phyloP scores from a whole-genome alignment of 2,329 filamentous ascomycete genomes.

The Pseudocercospora ulei region DNA sequence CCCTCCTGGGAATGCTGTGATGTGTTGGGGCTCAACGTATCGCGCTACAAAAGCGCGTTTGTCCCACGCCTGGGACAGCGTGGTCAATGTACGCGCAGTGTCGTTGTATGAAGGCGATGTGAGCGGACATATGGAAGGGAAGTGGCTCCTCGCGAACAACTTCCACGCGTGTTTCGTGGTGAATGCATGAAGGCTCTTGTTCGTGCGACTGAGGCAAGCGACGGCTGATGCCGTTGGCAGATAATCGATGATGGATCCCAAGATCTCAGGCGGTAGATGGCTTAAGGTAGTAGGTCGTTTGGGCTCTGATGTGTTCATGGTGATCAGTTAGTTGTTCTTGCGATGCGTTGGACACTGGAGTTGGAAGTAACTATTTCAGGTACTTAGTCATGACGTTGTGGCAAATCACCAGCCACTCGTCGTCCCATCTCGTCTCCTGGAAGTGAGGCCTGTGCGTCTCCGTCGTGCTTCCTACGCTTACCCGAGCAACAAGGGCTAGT shows the following conservation, averaged over 20 bases:
- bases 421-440: no score
- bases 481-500: no score
- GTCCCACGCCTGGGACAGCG: slow-evolving; percentile 50
- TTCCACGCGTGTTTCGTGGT: slow-evolving; percentile 42
- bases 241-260: slow-evolving; percentile 33
- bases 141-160: slow-evolving; percentile 42
- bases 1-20: slow-evolving; percentile 30
- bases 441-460: no score
- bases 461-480: no score
- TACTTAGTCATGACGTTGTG: no score
- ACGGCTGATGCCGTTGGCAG: slow-evolving; percentile 43
- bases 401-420: no score
- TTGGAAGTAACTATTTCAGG: no score
- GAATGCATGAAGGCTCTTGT: slow-evolving; percentile 40
- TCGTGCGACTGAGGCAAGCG: slow-evolving; percentile 40
- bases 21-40: slow-evolving; percentile 41
- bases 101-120: slow-evolving; percentile 41
- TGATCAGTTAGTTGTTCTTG: background rate
- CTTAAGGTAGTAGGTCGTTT: slow-evolving; percentile 24
- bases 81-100: slow-evolving; percentile 47
- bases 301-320: slow-evolving; percentile 1
- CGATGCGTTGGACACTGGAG: background rate
- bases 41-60: slow-evolving; percentile 48
- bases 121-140: slow-evolving; percentile 37
- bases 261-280: slow-evolving; percentile 36